Evolutionary conservation across 768 basidiomycete species (phyloP), one percentile per base, ranked within the genome.

Genomic region (Floccularia luteovirens): DNA sequence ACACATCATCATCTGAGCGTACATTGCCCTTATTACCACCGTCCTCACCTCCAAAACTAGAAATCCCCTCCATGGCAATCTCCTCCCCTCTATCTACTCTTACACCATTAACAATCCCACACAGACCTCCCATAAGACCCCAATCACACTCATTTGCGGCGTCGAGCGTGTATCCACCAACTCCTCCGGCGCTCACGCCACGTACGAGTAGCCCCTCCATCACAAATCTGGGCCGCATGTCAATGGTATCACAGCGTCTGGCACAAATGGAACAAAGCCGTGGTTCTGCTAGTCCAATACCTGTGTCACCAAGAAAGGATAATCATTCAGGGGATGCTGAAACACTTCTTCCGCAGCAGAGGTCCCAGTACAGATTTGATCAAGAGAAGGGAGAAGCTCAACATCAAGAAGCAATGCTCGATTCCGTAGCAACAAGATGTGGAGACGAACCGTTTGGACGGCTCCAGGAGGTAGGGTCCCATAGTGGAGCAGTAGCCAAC

Each of bases 221-320:
- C 31, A 60, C 70, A 20, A 77, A 82, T 42, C 66, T 85, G 12
- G 72, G 68, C 43, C 67, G 69, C 40, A 56, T 75, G 27, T 83
- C 80, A 5, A 71, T 84, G 17, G 83, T 86, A 33, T 75, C 72
- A 43, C 74, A 79, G 46, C 76, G 82, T 24, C 66, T 82, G 11
- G 75, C 77, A 7, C 71, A 82, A 48, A 72, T 84, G 8, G 70
- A 80, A 49, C n/a, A n/a, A n/a, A n/a, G n/a, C n/a, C 50, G 54
- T 21, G 58, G 44, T 20, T 39, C 39, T 10, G 43, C 30, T 13
- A 36, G 32, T 33, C 36, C 43, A 8, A 37, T 32, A 17, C 39
- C 43, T 31, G 24, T 39, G 16, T 45, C 46, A 11, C 43, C 43
- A 5, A 3, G 6, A 32, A 4, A 13, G 23, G 5, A 32, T 22